Evolutionary conservation across 352 stramenopile genomes (phyloP), one percentile per base, ranked within the genome.

Genomic region (Lagenidium giganteum): DNA sequence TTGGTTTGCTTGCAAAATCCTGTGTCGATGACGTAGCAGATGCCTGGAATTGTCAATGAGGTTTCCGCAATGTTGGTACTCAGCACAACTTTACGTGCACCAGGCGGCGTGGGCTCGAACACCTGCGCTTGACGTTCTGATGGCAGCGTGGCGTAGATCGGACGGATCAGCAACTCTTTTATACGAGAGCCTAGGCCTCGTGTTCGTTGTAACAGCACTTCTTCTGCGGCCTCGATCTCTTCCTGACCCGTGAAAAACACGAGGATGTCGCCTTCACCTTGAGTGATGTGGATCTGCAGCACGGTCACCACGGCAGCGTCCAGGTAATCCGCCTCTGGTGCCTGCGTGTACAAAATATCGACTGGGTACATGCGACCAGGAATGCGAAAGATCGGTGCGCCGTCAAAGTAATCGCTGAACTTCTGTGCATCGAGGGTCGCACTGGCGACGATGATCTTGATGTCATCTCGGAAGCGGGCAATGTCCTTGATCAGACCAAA

Each of bases 51-150:
- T 0, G 97, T 99, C 13, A 99, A 63, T 43, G 87, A 98, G 14
- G 97, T 99, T 67, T 99, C 97, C 3, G 96, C 97, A 60, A 99
- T 99, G 70, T 99, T 99, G 2, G 97, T 99, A 26, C 93, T 96
- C 20, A 99, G 62, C 13, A 99, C 95, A 1, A 99, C 95, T 65
- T 99, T 99, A 14, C 97, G 82, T 34, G 92, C 90, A 2, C 87
- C 88, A 13, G 91, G 84, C 0, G 96, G 97, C 7, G 96, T 98
- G 35, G 95, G 84, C 57, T 99, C 90, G 66, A 99, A 99, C 29
- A 99, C 98, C 64, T 99, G 98, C 2, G 96, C 96, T 69, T 99
- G 97, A 47, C 98, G 90, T 31, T 99, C 96, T 0, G 83, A 97
- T 1, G 97, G 96, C 18, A 99, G 68, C 41, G 97, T 98, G 4